Base-by-base conservation (phyloP, 805 yeast species). In the Wickerhamiella azyma region DNA sequence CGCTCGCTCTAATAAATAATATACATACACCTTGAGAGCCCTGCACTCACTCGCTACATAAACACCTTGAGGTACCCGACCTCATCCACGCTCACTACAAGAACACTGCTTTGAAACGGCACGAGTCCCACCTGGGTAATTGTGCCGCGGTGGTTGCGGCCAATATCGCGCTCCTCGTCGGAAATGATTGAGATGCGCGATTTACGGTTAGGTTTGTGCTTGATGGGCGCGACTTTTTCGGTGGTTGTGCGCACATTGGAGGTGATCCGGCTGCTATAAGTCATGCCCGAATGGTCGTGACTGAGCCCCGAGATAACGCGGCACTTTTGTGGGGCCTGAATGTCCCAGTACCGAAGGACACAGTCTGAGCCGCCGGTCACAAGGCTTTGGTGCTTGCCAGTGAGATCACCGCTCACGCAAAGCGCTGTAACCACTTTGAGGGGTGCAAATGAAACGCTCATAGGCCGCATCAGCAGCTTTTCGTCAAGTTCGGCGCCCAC, bases 21-120 rank as follows among this genome's bases (percentile, higher is more conserved):
- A 30, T 30, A 30, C n/a, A n/a, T n/a, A n/a, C n/a, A n/a, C n/a
- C n/a, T n/a, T n/a, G n/a, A n/a, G n/a, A n/a, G n/a, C n/a, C n/a
- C n/a, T n/a, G n/a, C n/a, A n/a, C n/a, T n/a, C n/a, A n/a, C n/a
- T n/a, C n/a, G n/a, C 14, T 37, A 45, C 9, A 45, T 7, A 19
- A 33, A 81, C 2, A 82, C 72, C 56, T 76, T 76, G 28, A 84
- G 66, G 2, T 64, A 66, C 0, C 94, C 94, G 37, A 75, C 69
- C 47, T 85, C 64, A 53, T 83, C 94, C 2, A 66, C 85, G 2
- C 81, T 68, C 2, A 83, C 63, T 2, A 82, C 58, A 76, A 82
- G 71, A 36, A 72, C 75, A 48, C 70, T 72, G 0, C 85, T 85
- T n/a, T 32, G 33, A 9, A 60, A 56, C 13, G 63, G 51, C 13